A percentile compares a stretch with the other conserved stretches of the same genome.
Evolutionary conservation across 495 filamentous ascomycete species (phyloP).

Genomic region (Parathielavia appendiculata): DNA sequence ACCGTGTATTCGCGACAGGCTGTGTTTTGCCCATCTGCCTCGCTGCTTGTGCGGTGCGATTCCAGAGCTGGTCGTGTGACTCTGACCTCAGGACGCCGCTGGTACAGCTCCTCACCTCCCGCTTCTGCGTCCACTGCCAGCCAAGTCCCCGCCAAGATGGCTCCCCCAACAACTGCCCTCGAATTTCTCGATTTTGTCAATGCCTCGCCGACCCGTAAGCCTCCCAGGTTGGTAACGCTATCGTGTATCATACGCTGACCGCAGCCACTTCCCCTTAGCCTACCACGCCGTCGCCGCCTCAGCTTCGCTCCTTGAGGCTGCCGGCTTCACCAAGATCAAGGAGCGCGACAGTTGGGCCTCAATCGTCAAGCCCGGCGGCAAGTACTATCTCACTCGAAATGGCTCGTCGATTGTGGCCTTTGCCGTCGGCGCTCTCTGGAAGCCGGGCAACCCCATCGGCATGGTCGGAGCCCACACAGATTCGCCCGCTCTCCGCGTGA

Average conservation of each 20-base stretch:
- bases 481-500: constrained; percentile 83
- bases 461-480: constrained; percentile 98
- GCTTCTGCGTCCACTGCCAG: constrained; percentile 17
- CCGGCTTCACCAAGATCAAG: constrained; percentile 83
- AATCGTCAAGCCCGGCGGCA: constrained; percentile 75
- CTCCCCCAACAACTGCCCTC: constrained; percentile 59
- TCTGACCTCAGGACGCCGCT: neutral
- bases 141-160: constrained; percentile 42
- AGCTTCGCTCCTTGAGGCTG: constrained; percentile 66
- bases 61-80: constrained; percentile 8
- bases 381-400: constrained; percentile 95
- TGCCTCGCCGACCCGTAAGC: constrained; percentile 86
- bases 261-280: constrained; percentile 46
- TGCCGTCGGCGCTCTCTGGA: constrained; percentile 87
- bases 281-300: constrained; percentile 88
- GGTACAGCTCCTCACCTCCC: neutral
- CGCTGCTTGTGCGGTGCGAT: neutral
- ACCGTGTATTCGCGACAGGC: constrained; percentile 1
- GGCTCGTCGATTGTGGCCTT: constrained; percentile 92
- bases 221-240: neutral
- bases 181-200: constrained; percentile 94
- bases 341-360: constrained; percentile 87
- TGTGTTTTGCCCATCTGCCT: neutral
- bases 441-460: constrained; percentile 85
- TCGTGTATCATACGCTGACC: neutral